Conservation (phyloP, 75 land plant species). For the Larix kaempferi region DNA sequence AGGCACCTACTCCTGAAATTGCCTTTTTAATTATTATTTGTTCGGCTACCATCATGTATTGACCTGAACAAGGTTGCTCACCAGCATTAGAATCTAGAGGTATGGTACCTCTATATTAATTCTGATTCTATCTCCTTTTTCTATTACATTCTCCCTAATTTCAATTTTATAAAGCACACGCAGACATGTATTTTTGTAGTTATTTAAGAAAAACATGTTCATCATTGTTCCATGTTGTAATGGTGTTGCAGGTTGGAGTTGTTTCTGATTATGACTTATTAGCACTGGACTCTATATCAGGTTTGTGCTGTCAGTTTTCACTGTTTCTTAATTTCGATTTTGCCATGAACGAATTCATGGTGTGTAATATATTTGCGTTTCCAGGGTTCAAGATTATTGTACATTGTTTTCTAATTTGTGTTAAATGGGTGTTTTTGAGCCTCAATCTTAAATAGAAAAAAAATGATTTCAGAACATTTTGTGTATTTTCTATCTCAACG, state of each 20-base stretch:
- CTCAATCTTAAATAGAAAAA: too few relatives aligned
- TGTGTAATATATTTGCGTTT: neutral
- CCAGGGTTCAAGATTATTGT: neutral
- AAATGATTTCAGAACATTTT: too few relatives aligned
- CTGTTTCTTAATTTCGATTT: too few relatives aligned
- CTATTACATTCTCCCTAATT: neutral
- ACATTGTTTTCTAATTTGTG: too few relatives aligned
- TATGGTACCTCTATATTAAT: neutral
- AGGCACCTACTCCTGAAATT: neutral
- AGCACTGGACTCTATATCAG: slow-evolving; percentile 92
- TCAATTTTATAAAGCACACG: neutral
- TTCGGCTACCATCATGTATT: neutral
- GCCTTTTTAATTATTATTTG: neutral
- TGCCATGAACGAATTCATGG: neutral
- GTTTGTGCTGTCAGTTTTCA: slow-evolving; percentile 19
- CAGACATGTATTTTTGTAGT: neutral
- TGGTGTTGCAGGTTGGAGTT: slow-evolving; percentile 74
- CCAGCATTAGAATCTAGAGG: neutral
- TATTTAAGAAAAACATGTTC: neutral
- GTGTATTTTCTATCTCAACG: too few relatives aligned
- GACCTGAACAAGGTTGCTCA: neutral
- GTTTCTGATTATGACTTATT: slow-evolving; percentile 95
- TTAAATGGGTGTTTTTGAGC: too few relatives aligned
- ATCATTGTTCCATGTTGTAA: neutral
- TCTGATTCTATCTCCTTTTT: neutral